These are phyloP conservation scores for Fusarium coffeatum DNA, from an alignment of 2,329 filamentous ascomycete species.

Conservation along the genomic window DNA sequence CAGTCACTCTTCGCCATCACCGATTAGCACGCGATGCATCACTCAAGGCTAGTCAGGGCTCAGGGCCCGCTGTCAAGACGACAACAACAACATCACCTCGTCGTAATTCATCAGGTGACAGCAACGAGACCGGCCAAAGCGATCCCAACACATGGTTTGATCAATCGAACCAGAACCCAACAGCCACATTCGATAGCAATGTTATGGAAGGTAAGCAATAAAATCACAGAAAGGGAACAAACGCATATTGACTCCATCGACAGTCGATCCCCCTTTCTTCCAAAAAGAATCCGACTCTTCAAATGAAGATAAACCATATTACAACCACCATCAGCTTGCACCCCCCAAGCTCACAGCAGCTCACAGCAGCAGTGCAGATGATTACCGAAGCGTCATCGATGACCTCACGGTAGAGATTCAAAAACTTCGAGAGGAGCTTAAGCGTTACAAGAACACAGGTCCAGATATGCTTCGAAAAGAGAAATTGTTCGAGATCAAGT, in stretches of 20 bases:
- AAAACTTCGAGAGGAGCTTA: slow-evolving; percentile 77
- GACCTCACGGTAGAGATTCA: slow-evolving; percentile 88
- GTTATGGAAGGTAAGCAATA: slow-evolving; percentile 60
- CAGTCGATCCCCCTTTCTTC: slow-evolving; percentile 66
- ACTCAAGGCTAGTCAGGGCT: slow-evolving; percentile 44
- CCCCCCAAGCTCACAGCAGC: slow-evolving; percentile 51
- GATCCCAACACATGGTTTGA: slow-evolving; percentile 68
- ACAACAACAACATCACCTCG: slow-evolving; percentile 42
- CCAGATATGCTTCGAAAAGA: slow-evolving; percentile 76
- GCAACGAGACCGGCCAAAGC: slow-evolving; percentile 60
- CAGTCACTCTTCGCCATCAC: slow-evolving; percentile 61
- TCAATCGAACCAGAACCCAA: slow-evolving; percentile 63
- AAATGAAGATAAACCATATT: slow-evolving; percentile 56
- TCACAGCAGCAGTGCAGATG: slow-evolving; percentile 74
- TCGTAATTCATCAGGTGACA: slow-evolving; percentile 62
- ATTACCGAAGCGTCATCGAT: slow-evolving; percentile 86
- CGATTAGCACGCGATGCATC: slow-evolving; percentile 58
- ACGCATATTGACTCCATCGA: slow-evolving; percentile 5
- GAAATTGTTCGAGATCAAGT: slow-evolving; percentile 84
- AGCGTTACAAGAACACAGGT: slow-evolving; percentile 75
- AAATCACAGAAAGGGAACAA: not conserved
- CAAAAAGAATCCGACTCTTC: slow-evolving; percentile 65
- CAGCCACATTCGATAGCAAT: slow-evolving; percentile 54
- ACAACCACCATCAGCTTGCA: slow-evolving; percentile 38
- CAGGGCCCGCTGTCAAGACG: slow-evolving; percentile 34